These are phyloP conservation scores for Fusarium goolgardi DNA, from an alignment of 2,329 filamentous ascomycete species.

Conservation along the genomic window DNA sequence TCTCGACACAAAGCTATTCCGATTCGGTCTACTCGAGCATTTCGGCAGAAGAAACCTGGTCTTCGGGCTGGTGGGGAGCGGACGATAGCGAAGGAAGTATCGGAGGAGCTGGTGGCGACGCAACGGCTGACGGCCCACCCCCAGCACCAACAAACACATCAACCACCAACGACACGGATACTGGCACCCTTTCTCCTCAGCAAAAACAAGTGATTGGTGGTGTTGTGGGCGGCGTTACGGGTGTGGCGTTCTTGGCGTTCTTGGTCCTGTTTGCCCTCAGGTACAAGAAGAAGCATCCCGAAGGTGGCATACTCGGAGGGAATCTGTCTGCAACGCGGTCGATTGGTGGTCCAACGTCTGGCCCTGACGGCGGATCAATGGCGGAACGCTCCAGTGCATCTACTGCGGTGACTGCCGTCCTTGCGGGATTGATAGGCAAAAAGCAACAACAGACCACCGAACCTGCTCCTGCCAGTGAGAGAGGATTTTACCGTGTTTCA, in stretches of 20 bases:
- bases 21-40: conserved; percentile 43
- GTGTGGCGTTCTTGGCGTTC: conserved; percentile 66
- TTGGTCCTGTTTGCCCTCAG: conserved; percentile 65
- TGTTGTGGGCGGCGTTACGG: conserved; percentile 68
- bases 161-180: conserved; percentile 35
- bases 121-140: conserved; percentile 36
- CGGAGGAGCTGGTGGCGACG: conserved; percentile 28
- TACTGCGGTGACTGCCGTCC: conserved; percentile 59
- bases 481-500: conserved; percentile 73
- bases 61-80: conserved; percentile 36
- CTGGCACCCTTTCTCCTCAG: conserved; percentile 47
- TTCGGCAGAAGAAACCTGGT: conserved; percentile 44
- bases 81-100: conserved; percentile 19
- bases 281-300: conserved; percentile 65
- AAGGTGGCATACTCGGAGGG: conserved; percentile 58
- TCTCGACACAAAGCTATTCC: conserved; percentile 35
- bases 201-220: conserved; percentile 63
- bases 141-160: conserved; percentile 40
- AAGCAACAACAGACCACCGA: conserved; percentile 45
- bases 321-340: conserved; percentile 48
- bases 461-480: conserved; percentile 59
- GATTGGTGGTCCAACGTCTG: conserved; percentile 33
- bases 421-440: conserved; percentile 61
- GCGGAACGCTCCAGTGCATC: conserved; percentile 56
- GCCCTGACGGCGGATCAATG: conserved; percentile 54